Evolutionary conservation across 129 eudicot species (phyloP).

Genomic region (Calendula officinalis): DNA sequence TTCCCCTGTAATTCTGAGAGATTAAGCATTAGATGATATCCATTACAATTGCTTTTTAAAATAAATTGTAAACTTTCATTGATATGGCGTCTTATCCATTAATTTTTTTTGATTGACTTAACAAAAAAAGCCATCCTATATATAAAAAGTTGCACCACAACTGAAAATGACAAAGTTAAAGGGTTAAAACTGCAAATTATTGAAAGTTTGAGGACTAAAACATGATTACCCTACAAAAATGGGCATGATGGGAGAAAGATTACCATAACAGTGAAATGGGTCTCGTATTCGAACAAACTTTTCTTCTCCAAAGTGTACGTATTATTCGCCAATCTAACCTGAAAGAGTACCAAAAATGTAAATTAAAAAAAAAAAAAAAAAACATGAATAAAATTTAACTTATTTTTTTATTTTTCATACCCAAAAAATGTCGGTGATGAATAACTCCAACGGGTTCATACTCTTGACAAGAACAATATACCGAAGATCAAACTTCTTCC

Average conservation of each 20-base stretch:
- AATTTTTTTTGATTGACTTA: too few relatives aligned
- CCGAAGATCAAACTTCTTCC: constrained; percentile 91
- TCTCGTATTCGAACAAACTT: constrained; percentile 85
- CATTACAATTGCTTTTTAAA: neutral
- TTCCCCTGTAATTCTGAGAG: constrained; percentile 83
- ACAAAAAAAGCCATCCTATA: too few relatives aligned
- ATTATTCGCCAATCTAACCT: constrained; percentile 97
- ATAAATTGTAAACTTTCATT: too few relatives aligned
- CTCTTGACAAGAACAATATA: constrained; percentile 88
- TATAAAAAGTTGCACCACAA: too few relatives aligned
- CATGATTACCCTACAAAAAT: too few relatives aligned
- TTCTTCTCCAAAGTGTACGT: constrained; percentile 69
- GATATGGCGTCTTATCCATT: too few relatives aligned
- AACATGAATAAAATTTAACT: neutral
- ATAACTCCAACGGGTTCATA: constrained; percentile 73
- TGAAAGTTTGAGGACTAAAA: too few relatives aligned
- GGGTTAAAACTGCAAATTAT: too few relatives aligned
- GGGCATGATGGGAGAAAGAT: neutral
- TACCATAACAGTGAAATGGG: constrained; percentile 99
- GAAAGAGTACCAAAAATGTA: constrained; percentile 22
- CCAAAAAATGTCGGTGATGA: constrained; percentile 80
- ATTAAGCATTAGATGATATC: constrained; percentile 10
- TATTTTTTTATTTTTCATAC: constrained; percentile 33
- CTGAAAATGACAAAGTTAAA: too few relatives aligned
- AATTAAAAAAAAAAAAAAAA: neutral